Evolutionary conservation across 192 early-diverging fungal species (phyloP).

Genomic region (Coemansia biformis): DNA sequence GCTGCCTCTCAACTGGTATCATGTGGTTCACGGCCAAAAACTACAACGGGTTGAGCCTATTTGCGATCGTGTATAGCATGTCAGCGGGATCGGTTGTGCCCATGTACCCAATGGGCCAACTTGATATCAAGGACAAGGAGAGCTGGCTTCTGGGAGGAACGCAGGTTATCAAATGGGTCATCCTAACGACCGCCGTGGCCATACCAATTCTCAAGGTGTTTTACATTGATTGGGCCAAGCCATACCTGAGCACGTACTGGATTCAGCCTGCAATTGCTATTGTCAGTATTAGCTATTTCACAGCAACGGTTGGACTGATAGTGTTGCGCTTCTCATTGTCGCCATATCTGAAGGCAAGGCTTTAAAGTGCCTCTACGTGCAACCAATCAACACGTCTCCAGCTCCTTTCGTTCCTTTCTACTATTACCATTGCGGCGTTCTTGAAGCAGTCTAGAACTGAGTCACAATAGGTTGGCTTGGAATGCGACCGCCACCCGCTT

Average conservation of each 20-base stretch:
- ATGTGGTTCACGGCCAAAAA: conserved; percentile 32
- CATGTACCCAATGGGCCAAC: conserved; percentile 46
- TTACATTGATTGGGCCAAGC: conserved; percentile 43
- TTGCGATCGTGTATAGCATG: conserved; percentile 37
- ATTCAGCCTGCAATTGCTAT: conserved; percentile 27
- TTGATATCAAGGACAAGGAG: conserved; percentile 41
- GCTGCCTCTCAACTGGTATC: conserved; percentile 17
- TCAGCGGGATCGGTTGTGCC: conserved; percentile 45
- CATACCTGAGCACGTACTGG: conserved; percentile 34
- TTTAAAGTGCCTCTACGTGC: not conserved
- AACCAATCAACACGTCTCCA: no score
- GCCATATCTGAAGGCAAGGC: conserved; percentile 32
- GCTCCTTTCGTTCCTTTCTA: not conserved
- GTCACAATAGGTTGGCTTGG: no score
- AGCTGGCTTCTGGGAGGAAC: conserved; percentile 43
- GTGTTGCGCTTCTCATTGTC: conserved; percentile 44
- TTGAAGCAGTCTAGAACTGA: no score
- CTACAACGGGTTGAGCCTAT: conserved; percentile 31
- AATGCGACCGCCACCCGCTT: no score
- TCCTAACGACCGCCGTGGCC: conserved; percentile 40
- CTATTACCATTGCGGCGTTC: not conserved
- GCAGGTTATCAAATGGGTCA: conserved; percentile 43
- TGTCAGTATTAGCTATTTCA: conserved; percentile 28
- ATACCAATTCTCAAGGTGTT: conserved; percentile 47
- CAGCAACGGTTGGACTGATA: conserved; percentile 30